Base-by-base conservation (phyloP, 371 early-diverging fungal genomes). In the Nematocida major region DNA sequence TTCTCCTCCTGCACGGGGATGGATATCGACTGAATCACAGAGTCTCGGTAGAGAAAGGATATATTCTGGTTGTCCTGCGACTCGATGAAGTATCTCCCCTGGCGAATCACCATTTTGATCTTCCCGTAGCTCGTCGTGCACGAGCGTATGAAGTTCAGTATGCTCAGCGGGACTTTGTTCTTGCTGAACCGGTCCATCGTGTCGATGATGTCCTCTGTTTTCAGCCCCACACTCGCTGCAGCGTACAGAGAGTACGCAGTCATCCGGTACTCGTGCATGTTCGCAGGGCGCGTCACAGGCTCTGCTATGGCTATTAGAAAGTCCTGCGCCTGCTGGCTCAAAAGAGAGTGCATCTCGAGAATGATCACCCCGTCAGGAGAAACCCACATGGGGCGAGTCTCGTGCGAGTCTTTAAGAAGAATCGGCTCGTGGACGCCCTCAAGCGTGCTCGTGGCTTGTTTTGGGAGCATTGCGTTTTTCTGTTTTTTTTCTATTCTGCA, bases 201-300 rank as follows among this genome's bases (percentile, higher is more conserved):
- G 66, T 90, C 88, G 51, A 97, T 89, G 66, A 98, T 97, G 81
- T 91, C 91, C 53, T 91, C 91, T 5, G 96, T 92, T 51, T 93
- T 91, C 59, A 98, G 85, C 3, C 99, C 99, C 3, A 97, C 95
- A 48, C 94, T 94, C 2, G 96, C 96, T 7, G 98, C 99, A 18
- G 99, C 99, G 84, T 98, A 96, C 0, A 99, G 87, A 11, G 95
- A 94, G 83, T 94, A 95, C 3, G 94, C 89, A 0, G 98, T 97
- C 59, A 99, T 85, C 79, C 90, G 89, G 86, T 96, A 99, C 85
- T 99, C 99, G 81, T 98, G 98, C 54, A 99, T 90, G 79, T 89
- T 88, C 5, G 89, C 85, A 3, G 97, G 98, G 66, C 99, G 84
- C 69, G 91, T 92, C 3, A 96, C 89, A 40, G 99, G 99, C 85